Evolutionary conservation across 2,329 filamentous ascomycete species (phyloP), one percentile per base, ranked within the genome.

Genomic region (Xylariaceae sp.): DNA sequence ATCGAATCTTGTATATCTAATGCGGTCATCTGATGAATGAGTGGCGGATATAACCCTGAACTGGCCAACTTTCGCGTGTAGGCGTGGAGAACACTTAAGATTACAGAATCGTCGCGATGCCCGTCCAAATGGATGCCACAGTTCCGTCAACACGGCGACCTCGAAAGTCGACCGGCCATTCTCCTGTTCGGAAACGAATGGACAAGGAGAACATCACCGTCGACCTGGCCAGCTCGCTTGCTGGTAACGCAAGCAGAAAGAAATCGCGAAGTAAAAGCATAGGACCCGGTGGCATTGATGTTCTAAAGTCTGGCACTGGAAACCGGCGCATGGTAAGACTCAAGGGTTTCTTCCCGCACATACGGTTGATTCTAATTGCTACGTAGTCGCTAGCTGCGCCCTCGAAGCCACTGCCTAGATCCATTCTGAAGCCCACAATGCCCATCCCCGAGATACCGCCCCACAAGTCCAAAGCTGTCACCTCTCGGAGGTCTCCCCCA

Each of bases 241-340:
- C 68, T 19, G 69, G 68, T 42, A 71, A 59, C 52, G 55, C 48
- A 41, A 47, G 62, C 56, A 69, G 73, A 46, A 75, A 74, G 66
- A 90, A 88, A 66, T 85, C 83, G 42, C 81, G 92, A 50, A 96
- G 90, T 66, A 97, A 96, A 70, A 97, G 90, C 65, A 82, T 98
- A 51, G 92, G 92, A 2, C 90, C 92, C 12, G 92, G 90, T 35
- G 88, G 89, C 17, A 66, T 95, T 31, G 88, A 94, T 69, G 82
- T 83, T 41, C 71, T 94, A 39, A 88, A 84, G 61, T 75, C 83
- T 56, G 76, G 75, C 31, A 77, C 72, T 56, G 86, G 85, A 23
- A 94, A 94, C 60, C 73, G 85, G 53, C 78, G 85, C 62, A 85
- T 88, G 68, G 88, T 92, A 74, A 57, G 70, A n/a, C n/a, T n/a